Evolutionary conservation across 2,329 filamentous ascomycete genomes (phyloP), one percentile per base, ranked within the genome.

Genomic region (Aspergillus pseudoterreus): DNA sequence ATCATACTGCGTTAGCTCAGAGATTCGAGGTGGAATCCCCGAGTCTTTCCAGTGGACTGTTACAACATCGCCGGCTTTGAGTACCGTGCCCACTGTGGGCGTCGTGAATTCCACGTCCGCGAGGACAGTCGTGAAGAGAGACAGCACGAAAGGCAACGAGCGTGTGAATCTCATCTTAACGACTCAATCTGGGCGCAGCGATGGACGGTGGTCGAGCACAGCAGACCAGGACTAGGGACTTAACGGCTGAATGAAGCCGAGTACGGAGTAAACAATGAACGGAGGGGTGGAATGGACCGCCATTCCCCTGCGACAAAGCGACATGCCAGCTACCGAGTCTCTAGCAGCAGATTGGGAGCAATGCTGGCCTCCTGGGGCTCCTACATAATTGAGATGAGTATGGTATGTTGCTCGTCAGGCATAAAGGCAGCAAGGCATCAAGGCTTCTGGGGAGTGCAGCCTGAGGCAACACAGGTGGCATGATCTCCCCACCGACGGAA

Each of bases 41-140:
- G 76, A 77, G 15, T 85, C 82, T 52, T 74, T 72, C 82, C 82
- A 86, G 57, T 75, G 70, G 15, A 84, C 72, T 4, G 73, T 74
- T 44, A 87, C 72, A 12, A 75, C 65, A 48, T 75, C 71, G 43
- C 78, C 81, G 14, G 73, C 77, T 43, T 75, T 66, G 19, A 83
- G 57, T 12, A 72, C 72, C 15, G 75, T 71, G 44, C 81, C 83
- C 19, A 78, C 74, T 27, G 71, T 68, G 6, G 83, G 82, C 15
- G 63, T 67, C 43, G 75, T 77, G 69, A 86, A 82, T 49, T 78
- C 65, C 56, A 83, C 71, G 59, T 80, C 79, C 49, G 81, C 81
- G 52, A 75, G 61, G 22, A 70, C 75, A 52, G 71, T 61, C n/a
- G 72, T 66, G 43, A 71, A 62, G 36, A 80, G 59, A 24, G 71